Evolutionary conservation across 106 monocot species (phyloP).

Genomic region (Dendrobium huoshanense): DNA sequence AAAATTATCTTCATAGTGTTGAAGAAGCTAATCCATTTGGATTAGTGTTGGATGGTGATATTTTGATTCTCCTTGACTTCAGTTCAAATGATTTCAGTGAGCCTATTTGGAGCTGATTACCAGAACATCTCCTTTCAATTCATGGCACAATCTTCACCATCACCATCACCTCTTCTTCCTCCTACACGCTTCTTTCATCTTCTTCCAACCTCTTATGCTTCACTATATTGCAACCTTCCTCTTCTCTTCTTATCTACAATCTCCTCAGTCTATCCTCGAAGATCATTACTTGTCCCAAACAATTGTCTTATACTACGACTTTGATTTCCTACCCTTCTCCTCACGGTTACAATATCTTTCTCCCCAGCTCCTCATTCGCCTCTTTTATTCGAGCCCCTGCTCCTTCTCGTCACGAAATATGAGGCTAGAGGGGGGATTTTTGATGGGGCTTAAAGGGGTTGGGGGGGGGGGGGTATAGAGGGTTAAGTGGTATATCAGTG

Average conservation of each 20-base stretch:
- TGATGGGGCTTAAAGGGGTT: no score
- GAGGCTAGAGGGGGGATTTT: no score
- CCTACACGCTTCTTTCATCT: slow-evolving; percentile 15
- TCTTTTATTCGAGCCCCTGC: slow-evolving; percentile 3
- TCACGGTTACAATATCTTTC: slow-evolving; percentile 31
- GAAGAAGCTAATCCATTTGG: slow-evolving; percentile 13
- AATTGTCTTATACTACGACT: slow-evolving; percentile 4
- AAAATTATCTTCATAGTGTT: slow-evolving; percentile 13
- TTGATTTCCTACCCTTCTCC: slow-evolving; percentile 1
- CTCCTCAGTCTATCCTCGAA: slow-evolving; percentile 24
- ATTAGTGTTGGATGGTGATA: slow-evolving; percentile 7
- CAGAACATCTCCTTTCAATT: slow-evolving; percentile 23
- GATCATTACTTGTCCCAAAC: slow-evolving; percentile 8
- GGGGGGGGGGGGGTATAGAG: no score
- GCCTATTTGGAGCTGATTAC: slow-evolving; percentile 17
- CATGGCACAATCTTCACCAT: slow-evolving; percentile 17
- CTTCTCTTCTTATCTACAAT: slow-evolving; percentile 23
- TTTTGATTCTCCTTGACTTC: slow-evolving; percentile 41
- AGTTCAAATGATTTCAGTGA: slow-evolving; percentile 50
- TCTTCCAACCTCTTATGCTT: slow-evolving; percentile 6
- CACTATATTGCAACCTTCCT: background rate
- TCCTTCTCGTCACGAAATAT: no score
- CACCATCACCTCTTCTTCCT: background rate
- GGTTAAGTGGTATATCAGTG: no score
- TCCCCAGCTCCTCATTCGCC: slow-evolving; percentile 14